Conservation (phyloP, 139 green algal genomes). For the Asterochloris sp. region DNA sequence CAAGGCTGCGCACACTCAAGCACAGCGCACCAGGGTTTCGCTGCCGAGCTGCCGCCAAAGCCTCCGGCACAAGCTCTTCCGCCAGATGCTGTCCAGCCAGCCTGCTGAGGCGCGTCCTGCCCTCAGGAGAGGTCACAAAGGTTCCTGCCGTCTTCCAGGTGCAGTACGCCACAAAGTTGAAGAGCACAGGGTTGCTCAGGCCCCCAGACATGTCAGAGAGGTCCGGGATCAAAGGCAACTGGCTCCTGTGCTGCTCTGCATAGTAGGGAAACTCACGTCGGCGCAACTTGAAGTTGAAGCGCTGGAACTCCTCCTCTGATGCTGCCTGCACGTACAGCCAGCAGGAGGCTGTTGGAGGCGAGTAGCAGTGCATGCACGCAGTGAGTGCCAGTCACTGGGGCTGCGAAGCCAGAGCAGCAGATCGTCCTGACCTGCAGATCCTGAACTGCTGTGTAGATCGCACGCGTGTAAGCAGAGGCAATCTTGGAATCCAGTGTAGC, state of each 20-base stretch:
- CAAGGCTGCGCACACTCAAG: no score
- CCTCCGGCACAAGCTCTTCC: neutral
- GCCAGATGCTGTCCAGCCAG: neutral
- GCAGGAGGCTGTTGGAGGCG: no score
- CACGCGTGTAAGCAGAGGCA: no score
- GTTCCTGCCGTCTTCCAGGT: slow-evolving; percentile 29
- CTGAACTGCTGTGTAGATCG: no score
- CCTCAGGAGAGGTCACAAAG: slow-evolving; percentile 11
- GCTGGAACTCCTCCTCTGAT: neutral
- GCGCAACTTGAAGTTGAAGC: neutral
- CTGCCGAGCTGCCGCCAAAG: neutral
- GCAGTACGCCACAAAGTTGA: slow-evolving; percentile 52
- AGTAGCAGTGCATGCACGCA: no score
- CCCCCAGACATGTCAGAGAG: slow-evolving; percentile 46
- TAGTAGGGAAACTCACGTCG: slow-evolving; percentile 22
- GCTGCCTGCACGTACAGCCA: neutral
- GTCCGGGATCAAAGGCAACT: slow-evolving; percentile 34
- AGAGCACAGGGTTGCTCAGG: slow-evolving; percentile 45
- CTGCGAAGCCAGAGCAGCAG: no score
- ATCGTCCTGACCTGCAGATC: no score
- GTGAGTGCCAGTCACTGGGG: no score
- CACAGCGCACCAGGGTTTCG: no score
- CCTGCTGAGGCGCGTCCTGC: neutral
- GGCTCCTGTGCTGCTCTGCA: slow-evolving; percentile 30
- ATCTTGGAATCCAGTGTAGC: no score